phyloP scores from a whole-genome alignment of 306 rosid species.

The Quercus agrifolia region DNA sequence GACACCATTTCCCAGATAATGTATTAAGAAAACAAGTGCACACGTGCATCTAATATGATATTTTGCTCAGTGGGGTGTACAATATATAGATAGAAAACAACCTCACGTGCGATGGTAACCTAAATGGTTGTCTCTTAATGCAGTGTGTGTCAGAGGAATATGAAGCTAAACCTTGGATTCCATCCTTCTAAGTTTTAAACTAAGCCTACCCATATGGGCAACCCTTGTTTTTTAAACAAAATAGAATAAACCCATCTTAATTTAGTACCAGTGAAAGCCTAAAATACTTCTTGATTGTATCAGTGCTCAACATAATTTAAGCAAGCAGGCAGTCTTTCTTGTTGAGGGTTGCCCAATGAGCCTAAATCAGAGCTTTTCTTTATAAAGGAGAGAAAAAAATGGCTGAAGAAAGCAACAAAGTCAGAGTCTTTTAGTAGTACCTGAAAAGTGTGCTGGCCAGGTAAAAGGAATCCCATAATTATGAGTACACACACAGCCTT shows the following conservation, averaged over 20 bases:
- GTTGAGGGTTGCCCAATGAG: slow-evolving; percentile 19
- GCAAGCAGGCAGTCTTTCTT: background rate
- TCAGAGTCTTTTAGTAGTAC: background rate
- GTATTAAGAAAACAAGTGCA: slow-evolving; percentile 37
- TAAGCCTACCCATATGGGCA: background rate
- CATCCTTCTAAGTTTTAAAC: slow-evolving; percentile 39
- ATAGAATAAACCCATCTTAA: background rate
- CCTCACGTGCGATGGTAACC: slow-evolving; percentile 63
- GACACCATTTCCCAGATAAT: slow-evolving; percentile 21
- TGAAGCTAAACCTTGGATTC: slow-evolving; percentile 66
- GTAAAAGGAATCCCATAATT: background rate
- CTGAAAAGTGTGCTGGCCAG: slow-evolving; percentile 9
- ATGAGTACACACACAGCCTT: slow-evolving; percentile 19
- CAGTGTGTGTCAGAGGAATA: slow-evolving; percentile 53
- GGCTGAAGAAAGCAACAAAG: background rate
- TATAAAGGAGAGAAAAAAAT: background rate
- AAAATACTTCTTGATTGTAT: background rate
- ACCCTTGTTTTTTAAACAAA: background rate
- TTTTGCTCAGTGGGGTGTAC: slow-evolving; percentile 35
- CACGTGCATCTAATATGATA: slow-evolving; percentile 46
- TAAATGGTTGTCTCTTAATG: slow-evolving; percentile 45
- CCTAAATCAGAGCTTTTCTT: background rate
- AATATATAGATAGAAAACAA: slow-evolving; percentile 18
- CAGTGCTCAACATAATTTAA: background rate
- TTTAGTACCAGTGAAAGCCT: background rate